Evolutionary conservation across 2,329 filamentous ascomycete genomes (phyloP).

Genomic region (Paraphoma chrysanthemicola): DNA sequence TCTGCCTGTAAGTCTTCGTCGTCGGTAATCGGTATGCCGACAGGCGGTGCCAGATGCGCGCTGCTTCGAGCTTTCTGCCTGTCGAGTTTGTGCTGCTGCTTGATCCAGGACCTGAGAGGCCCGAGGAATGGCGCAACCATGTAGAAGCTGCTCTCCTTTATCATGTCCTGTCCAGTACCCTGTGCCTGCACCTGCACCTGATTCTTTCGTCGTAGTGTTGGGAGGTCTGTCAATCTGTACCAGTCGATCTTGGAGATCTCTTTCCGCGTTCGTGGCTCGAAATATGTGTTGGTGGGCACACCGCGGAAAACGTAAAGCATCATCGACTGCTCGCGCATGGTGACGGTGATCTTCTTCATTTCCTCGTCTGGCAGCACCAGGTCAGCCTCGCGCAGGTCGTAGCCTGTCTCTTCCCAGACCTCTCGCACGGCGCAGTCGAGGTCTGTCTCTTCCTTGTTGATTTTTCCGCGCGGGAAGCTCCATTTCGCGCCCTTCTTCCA

Average conservation of each 20-base stretch:
- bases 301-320: slow-evolving; percentile 90
- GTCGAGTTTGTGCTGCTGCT: slow-evolving; percentile 80
- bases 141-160: slow-evolving; percentile 88
- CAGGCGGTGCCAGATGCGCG: slow-evolving; percentile 20
- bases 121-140: slow-evolving; percentile 95
- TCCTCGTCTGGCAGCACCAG: slow-evolving; percentile 73
- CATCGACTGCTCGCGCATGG: slow-evolving; percentile 92
- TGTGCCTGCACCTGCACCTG: slow-evolving; percentile 69
- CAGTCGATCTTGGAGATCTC: slow-evolving; percentile 98
- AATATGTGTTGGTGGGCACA: slow-evolving; percentile 84
- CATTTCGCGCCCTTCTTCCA: slow-evolving; percentile 97
- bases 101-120: slow-evolving; percentile 87
- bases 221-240: slow-evolving; percentile 89
- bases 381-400: slow-evolving; percentile 77
- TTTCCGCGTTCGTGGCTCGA: slow-evolving; percentile 90
- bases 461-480: slow-evolving; percentile 97
- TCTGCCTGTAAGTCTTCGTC: slow-evolving; percentile 38
- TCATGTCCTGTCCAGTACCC: slow-evolving; percentile 57
- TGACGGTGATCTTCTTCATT: slow-evolving; percentile 85
- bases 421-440: slow-evolving; percentile 92
- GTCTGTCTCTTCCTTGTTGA: slow-evolving; percentile 96
- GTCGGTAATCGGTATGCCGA: slow-evolving; percentile 31
- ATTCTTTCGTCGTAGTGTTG: slow-evolving; percentile 74
- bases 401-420: slow-evolving; percentile 95
- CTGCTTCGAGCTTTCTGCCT: slow-evolving; percentile 51